Base-by-base conservation (phyloP, 2,329 filamentous ascomycete genomes). In the Trichoderma citrinoviride region DNA sequence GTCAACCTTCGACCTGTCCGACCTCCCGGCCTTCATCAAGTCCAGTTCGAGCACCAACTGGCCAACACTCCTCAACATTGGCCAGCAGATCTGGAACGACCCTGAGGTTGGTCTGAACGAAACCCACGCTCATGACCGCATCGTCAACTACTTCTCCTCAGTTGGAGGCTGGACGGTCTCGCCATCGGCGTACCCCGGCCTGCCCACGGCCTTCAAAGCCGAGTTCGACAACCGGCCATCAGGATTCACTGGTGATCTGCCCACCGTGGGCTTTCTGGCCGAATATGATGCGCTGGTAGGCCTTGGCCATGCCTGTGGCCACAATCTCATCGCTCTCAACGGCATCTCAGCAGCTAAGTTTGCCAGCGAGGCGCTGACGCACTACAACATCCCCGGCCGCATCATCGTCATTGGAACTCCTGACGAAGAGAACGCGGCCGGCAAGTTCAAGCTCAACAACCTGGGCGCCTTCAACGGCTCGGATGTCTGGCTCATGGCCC, bases 401-500 rank as follows among this genome's bases (percentile, higher is more conserved):
- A 46, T 69, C 15, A 66, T 64, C 12, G 12, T 69, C 1, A 10
- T 66, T 7, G 68, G 68, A 33, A 64, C 57, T 7, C 68, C 66
- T 2, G 68, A 69, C 29, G 68, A 69, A 27, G 67, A 69, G 56
- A 69, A 69, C 40, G 68, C 55, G 6, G 68, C 68, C 6, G 68
- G 66, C 47, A 69, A 68, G 53, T 66, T 62, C 52, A 64, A 50
- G 49, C 65, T 69, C 37, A 68, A 68, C 55, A 56, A 65, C 37
- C n/a, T 41, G 46, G 53, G 61, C 7, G 68, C 68, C 15, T 69
- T 68, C 40, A 56, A 65, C 15, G 56, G 50, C 41, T 54, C 68
- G 1, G 63, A 68, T 14, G 37, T 69, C 53, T 69, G 67, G 67
- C 25, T 69, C 33, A 69, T 69, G 68, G 68, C 68, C 14, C 68